Evolutionary conservation across 306 rosid species (phyloP).

Genomic region (Carpinus fangiana): DNA sequence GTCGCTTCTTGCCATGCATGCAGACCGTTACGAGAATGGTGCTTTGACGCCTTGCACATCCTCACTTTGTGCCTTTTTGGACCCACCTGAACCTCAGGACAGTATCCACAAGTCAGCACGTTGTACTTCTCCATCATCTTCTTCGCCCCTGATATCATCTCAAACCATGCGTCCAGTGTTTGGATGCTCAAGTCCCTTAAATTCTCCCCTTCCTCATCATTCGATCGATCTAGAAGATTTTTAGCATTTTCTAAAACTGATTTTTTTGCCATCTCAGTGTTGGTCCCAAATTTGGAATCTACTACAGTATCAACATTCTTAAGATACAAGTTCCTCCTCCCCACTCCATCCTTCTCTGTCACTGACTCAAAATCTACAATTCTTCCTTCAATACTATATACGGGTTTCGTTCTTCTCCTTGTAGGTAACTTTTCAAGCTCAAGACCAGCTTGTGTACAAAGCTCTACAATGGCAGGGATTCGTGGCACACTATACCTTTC

Average conservation of each 20-base stretch:
- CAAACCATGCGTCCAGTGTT: conserved; percentile 69
- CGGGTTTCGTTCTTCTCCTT: conserved; percentile 78
- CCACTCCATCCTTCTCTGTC: conserved; percentile 28
- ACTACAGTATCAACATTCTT: conserved; percentile 13
- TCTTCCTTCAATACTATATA: conserved; percentile 80
- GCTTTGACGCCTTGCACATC: conserved; percentile 84
- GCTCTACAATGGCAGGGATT: conserved; percentile 80
- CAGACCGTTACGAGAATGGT: conserved; percentile 81
- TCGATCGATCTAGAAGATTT: conserved; percentile 30
- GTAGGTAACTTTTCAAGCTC: conserved; percentile 58
- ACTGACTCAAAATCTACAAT: conserved; percentile 76
- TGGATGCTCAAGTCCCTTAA: conserved; percentile 42
- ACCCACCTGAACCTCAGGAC: conserved; percentile 85
- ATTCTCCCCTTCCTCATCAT: conserved; percentile 27
- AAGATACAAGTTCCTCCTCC: conserved; percentile 15
- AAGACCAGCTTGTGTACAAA: conserved; percentile 83
- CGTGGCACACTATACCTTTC: conserved; percentile 54
- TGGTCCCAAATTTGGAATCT: conserved; percentile 24
- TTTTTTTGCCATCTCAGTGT: conserved; percentile 22
- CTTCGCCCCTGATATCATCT: conserved; percentile 68
- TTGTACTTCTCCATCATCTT: conserved; percentile 71
- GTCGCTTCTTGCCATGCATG: conserved; percentile 95
- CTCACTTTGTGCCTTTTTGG: conserved; percentile 90
- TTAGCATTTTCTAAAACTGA: conserved; percentile 26
- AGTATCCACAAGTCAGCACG: conserved; percentile 79